Conservation (phyloP, 129 eudicot species). For the Erigeron canadensis region DNA sequence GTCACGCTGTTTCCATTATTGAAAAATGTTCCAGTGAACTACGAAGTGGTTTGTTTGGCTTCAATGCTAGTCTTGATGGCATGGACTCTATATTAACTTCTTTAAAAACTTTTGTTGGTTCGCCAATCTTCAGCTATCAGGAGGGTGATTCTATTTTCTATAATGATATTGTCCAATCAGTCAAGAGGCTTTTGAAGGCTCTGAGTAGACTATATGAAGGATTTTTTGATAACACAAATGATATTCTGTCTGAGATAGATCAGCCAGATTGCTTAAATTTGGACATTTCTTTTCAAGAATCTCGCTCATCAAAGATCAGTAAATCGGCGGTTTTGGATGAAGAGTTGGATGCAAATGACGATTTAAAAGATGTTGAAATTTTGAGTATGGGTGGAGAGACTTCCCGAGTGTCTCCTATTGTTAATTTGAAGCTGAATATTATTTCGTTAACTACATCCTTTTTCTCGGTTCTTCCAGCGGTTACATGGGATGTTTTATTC, state of each 20-base stretch:
- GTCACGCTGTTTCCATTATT: constrained; percentile 50
- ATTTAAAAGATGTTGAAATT: constrained; percentile 48
- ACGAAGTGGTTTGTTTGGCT: constrained; percentile 39
- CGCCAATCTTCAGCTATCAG: constrained; percentile 52
- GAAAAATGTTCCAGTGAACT: constrained; percentile 50
- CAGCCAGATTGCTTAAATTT: constrained; percentile 35
- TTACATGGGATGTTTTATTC: constrained; percentile 83
- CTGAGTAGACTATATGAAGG: constrained; percentile 60
- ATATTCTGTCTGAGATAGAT: constrained; percentile 33
- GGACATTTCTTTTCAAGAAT: constrained; percentile 34
- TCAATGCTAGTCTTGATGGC: constrained; percentile 48
- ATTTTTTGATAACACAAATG: constrained; percentile 37
- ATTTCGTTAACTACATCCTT: constrained; percentile 57
- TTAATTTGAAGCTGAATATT: constrained; percentile 52
- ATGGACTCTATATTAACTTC: constrained; percentile 43
- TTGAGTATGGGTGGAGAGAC: constrained; percentile 40
- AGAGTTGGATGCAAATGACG: constrained; percentile 72
- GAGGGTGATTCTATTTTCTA: constrained; percentile 31
- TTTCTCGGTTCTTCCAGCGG: constrained; percentile 64
- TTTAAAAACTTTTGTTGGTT: constrained; percentile 53
- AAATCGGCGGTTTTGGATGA: constrained; percentile 53
- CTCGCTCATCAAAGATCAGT: constrained; percentile 35
- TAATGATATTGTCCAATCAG: constrained; percentile 41
- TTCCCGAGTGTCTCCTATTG: constrained; percentile 39
- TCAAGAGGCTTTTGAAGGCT: constrained; percentile 59